Percentiles rank a stretch among this genome's conserved stretches.
Conservation (phyloP, 306 rosid species). For the Citrullus mucosospermus region DNA sequence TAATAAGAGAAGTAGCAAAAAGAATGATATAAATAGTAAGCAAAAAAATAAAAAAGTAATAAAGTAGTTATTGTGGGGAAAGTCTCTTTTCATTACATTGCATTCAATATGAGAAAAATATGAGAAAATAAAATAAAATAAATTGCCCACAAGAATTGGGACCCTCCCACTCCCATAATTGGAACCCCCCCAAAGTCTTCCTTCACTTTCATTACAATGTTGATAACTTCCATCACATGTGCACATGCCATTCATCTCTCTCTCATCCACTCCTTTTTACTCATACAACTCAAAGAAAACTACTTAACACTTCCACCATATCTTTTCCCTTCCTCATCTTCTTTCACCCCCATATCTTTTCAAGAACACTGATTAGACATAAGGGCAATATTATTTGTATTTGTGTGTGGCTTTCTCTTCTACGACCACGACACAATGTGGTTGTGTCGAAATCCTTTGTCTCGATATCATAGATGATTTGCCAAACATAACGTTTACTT, state of each 20-base stretch:
- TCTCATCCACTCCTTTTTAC: neutral
- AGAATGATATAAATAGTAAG: neutral
- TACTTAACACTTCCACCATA: neutral
- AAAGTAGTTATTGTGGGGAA: too few species aligned
- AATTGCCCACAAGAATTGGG: neutral
- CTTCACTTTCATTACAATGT: neutral
- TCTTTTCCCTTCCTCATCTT: neutral
- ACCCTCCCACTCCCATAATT: conserved; percentile 1
- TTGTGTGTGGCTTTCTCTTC: neutral
- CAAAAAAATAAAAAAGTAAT: neutral
- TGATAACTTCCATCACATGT: neutral
- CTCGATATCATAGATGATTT: neutral
- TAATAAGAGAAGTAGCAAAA: neutral
- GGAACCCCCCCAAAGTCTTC: neutral
- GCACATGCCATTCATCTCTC: neutral
- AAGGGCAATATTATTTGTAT: neutral
- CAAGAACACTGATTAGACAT: neutral
- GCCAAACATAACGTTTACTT: neutral
- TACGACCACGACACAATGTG: neutral
- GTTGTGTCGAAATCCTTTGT: neutral
- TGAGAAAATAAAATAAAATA: too few species aligned
- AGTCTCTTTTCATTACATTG: too few species aligned
- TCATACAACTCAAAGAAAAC: conserved; percentile 1
- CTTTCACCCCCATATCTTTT: neutral
- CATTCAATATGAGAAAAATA: too few species aligned